Conservation (phyloP, 345 rosid genomes). For the Aethionema arabicum region DNA sequence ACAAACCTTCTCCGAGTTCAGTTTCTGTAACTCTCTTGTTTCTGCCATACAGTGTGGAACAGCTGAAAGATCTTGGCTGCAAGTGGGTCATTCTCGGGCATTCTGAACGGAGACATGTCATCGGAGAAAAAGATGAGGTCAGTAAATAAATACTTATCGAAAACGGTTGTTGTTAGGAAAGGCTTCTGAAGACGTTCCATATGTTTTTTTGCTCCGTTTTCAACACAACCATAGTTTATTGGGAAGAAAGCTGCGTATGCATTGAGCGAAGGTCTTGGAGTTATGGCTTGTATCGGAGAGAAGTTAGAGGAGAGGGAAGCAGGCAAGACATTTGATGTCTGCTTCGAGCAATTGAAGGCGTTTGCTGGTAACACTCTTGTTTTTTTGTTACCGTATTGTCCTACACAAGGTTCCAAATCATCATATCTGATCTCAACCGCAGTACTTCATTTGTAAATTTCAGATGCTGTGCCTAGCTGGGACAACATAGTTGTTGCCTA, state of each 20-base stretch:
- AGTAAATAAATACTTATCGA: conserved; percentile 6
- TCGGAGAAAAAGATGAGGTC: conserved; percentile 93
- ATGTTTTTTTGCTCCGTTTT: conserved; percentile 6
- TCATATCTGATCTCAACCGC: conserved; percentile 7
- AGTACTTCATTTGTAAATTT: conserved; percentile 8
- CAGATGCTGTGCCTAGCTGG: conserved; percentile 94
- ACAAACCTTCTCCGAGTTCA: background rate
- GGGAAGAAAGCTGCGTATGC: conserved; percentile 99
- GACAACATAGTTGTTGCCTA: conserved; percentile 87
- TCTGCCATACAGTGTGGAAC: conserved; percentile 69
- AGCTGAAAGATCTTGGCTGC: conserved; percentile 86
- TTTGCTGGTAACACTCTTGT: conserved; percentile 59
- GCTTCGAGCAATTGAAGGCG: conserved; percentile 86
- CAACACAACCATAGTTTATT: conserved; percentile 57
- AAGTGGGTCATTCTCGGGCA: conserved; percentile 98
- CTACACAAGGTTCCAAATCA: conserved; percentile 11
- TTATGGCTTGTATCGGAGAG: conserved; percentile 95
- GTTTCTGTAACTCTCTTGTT: background rate
- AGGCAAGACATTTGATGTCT: conserved; percentile 93
- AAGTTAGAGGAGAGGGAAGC: conserved; percentile 88
- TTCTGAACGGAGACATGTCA: conserved; percentile 91
- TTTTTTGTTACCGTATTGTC: background rate
- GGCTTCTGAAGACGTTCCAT: conserved; percentile 1
- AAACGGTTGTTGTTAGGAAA: background rate
- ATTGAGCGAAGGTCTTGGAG: conserved; percentile 81